Percentiles rank a stretch among this genome's conserved stretches.
Conservation (phyloP, 805 yeast genomes). For the Monosporozyma siamensis region DNA sequence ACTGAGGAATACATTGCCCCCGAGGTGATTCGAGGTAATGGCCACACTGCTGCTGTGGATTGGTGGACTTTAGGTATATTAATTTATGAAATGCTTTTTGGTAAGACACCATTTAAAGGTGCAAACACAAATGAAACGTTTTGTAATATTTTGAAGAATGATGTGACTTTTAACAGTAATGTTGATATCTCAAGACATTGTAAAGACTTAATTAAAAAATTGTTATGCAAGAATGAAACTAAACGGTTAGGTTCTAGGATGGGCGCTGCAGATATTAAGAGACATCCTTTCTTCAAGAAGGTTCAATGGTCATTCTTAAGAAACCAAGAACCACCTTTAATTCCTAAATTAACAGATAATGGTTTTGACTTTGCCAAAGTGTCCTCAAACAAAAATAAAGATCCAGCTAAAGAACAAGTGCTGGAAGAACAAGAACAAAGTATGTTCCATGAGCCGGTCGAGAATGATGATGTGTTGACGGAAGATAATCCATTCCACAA, state of each 20-base stretch:
- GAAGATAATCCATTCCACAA: conserved; percentile 68
- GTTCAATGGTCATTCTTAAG: conserved; percentile 93
- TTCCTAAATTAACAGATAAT: conserved; percentile 61
- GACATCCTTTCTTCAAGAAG: conserved; percentile 81
- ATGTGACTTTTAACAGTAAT: conserved; percentile 65
- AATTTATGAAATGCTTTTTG: conserved; percentile 90
- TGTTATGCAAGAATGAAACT: conserved; percentile 79
- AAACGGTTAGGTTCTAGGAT: conserved; percentile 83
- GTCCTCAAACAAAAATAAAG: conserved; percentile 14
- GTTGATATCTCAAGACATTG: conserved; percentile 60
- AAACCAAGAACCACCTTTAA: conserved; percentile 90
- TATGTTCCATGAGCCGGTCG: conserved; percentile 29
- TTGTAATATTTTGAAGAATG: conserved; percentile 75
- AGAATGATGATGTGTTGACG: conserved; percentile 28
- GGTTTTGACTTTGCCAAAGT: conserved; percentile 41
- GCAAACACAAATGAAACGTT: conserved; percentile 81
- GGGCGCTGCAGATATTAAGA: conserved; percentile 92
- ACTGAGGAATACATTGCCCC: conserved; percentile 99
- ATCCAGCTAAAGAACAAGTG: conserved; percentile 14
- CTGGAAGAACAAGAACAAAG: conserved; percentile 21
- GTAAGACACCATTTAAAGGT: conserved; percentile 95
- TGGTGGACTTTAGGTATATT: conserved; percentile 99
- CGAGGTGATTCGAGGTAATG: conserved; percentile 92
- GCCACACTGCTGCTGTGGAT: conserved; percentile 96
- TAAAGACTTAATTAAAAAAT: conserved; percentile 66